Base-by-base conservation (phyloP, 2,329 filamentous ascomycete genomes). In the Tolypocladium tropicale region DNA sequence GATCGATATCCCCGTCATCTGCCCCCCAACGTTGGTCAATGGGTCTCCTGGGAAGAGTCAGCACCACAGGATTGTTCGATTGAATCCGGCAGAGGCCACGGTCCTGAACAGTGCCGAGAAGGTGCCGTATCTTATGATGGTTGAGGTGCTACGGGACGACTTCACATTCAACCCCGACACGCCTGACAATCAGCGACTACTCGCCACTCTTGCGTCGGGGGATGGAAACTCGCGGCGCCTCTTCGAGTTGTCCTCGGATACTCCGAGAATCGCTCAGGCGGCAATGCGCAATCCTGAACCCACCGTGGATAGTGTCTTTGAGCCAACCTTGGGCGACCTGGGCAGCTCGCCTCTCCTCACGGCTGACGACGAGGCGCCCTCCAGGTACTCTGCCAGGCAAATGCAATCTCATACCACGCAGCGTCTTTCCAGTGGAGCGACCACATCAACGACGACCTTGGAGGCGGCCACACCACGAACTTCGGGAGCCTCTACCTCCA, bases 51-150 rank as follows among this genome's bases (percentile, higher is more conserved):
- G 86, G 30, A 85, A 83, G 66, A 92, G 89, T 65, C 82, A 82
- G 55, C 90, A 94, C 68, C 89, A 94, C 66, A 83, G 89, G 37
- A 90, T 94, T 57, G 89, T 94, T 50, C 82, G 89, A 39, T 78
- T 94, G 53, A 94, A 92, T 65, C 90, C 89, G 7, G 88, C 88
- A 1, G 89, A 94, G 70, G 86, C 89, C 6, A 93, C 89, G 0
- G 90, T 92, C 55, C 74, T 94, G 53, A 94, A 94, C 70, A 94
- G 89, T 67, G 89, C 89, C 5, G 89, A 94, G 68, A 88, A 91
- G 67, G 89, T 94, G 49, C 89, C 89, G 1, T 94, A 91, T 70
- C 72, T 94, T 53, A 78, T 94, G 32, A 92, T 94, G 88, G 83
- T 93, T 2, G 89, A 94, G 67, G 85, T 94, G 25, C 72, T 94